Evolutionary conservation across 108 stramenopile genomes (phyloP).

Genomic region (Nitzschia sp.): DNA sequence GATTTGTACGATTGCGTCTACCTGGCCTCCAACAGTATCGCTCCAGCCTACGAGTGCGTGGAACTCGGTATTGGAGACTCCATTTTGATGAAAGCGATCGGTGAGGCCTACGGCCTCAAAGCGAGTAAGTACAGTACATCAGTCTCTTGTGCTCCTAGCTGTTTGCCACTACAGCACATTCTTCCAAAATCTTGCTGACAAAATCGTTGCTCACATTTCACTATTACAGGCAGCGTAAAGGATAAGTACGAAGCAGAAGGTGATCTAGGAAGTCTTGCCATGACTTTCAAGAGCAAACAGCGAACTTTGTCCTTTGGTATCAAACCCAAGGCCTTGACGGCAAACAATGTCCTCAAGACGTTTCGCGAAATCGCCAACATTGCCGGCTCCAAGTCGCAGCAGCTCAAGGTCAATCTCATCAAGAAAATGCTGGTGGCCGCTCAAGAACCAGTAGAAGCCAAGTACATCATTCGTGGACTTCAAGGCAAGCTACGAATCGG

Average conservation of each 20-base stretch:
- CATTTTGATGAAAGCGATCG: conserved; percentile 93
- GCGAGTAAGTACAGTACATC: conserved; percentile 23
- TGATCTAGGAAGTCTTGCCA: conserved; percentile 94
- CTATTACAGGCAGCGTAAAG: conserved; percentile 60
- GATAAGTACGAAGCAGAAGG: conserved; percentile 83
- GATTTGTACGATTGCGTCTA: conserved; percentile 86
- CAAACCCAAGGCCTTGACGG: conserved; percentile 69
- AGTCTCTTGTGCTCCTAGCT: neutral
- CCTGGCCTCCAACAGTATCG: conserved; percentile 87
- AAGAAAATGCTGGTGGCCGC: conserved; percentile 85
- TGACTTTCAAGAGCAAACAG: conserved; percentile 81
- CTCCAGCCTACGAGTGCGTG: conserved; percentile 92
- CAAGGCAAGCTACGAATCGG: conserved; percentile 99
- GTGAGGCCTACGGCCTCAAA: conserved; percentile 80
- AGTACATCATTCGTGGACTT: conserved; percentile 97
- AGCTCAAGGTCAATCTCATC: conserved; percentile 93
- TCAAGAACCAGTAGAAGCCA: conserved; percentile 76
- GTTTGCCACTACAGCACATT: too few species aligned
- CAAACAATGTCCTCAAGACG: conserved; percentile 52
- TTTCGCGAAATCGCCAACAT: conserved; percentile 82
- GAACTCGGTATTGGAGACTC: conserved; percentile 98
- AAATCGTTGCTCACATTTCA: too few species aligned
- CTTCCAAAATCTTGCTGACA: neutral
- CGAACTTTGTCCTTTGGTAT: conserved; percentile 79
- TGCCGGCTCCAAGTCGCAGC: conserved; percentile 86